These are phyloP conservation scores for Fusarium sp. DNA, from an alignment of 2,329 filamentous ascomycete genomes.

Conservation along the genomic window DNA sequence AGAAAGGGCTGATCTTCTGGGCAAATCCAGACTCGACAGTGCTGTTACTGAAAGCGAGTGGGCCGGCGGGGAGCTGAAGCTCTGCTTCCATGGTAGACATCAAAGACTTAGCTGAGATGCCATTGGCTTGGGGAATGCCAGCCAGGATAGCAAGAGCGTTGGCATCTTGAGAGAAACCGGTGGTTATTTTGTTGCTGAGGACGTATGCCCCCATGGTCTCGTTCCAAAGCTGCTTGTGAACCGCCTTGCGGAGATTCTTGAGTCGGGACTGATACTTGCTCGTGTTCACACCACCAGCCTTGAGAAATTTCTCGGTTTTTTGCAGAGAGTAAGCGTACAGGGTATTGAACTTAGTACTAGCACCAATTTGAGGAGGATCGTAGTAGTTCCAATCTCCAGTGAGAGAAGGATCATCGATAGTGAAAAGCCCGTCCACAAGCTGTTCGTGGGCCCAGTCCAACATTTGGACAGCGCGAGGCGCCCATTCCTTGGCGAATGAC, in stretches of 20 bases:
- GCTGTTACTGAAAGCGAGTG: not conserved
- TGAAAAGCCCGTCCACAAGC: not conserved
- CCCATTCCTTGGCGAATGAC: not conserved
- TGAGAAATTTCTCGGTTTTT: not conserved
- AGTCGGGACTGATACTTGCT: not conserved
- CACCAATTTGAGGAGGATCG: not conserved
- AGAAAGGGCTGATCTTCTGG: constrained; percentile 15
- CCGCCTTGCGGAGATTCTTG: not conserved
- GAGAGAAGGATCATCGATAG: not conserved
- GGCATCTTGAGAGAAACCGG: not conserved
- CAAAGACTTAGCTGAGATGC: not conserved
- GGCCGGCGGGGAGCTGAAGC: not conserved
- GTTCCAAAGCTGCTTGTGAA: not conserved
- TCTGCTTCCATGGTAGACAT: not conserved
- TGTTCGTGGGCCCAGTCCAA: not conserved
- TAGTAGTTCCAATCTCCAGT: constrained; percentile 16
- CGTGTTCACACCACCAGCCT: not conserved
- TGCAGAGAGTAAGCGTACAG: constrained; percentile 2
- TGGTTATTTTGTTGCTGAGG: not conserved
- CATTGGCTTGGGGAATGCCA: not conserved
- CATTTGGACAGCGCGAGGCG: not conserved
- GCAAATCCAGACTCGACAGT: not conserved
- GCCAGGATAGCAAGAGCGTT: not conserved
- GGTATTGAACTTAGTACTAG: constrained; percentile 2
- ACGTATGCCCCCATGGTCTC: not conserved